These are phyloP conservation scores for Kluyveromyces wickerhamii DNA, from an alignment of 805 yeast species.

Conservation along the genomic window DNA sequence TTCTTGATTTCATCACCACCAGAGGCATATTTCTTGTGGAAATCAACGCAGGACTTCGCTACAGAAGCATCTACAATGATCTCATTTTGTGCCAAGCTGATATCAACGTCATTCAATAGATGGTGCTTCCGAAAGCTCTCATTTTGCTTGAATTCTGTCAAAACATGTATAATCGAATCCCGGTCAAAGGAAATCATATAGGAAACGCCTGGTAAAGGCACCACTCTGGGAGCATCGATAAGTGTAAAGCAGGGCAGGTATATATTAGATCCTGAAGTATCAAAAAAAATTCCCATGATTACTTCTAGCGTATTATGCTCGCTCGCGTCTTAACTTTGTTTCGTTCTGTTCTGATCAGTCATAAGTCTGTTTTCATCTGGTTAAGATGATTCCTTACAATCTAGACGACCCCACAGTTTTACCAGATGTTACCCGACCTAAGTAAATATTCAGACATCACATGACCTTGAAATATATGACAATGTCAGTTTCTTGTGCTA, in stretches of 20 bases:
- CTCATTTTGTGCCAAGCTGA: slow-evolving; percentile 13
- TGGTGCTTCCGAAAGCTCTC: slow-evolving; percentile 16
- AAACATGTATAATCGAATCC: slow-evolving; percentile 39
- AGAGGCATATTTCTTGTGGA: slow-evolving; percentile 10
- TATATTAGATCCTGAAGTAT: background rate
- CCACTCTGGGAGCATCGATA: slow-evolving; percentile 24
- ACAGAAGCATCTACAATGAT: slow-evolving; percentile 18
- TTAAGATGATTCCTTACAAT: too few relatives aligned
- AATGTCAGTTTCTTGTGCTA: too few relatives aligned
- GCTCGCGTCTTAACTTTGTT: too few relatives aligned
- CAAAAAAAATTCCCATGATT: slow-evolving; percentile 2
- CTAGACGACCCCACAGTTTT: too few relatives aligned
- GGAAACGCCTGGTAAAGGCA: slow-evolving; percentile 54
- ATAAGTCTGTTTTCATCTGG: too few relatives aligned
- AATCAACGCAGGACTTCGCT: slow-evolving; percentile 20
- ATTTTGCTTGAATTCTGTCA: slow-evolving; percentile 33
- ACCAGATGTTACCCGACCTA: too few relatives aligned
- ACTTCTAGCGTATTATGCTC: too few relatives aligned
- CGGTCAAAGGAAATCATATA: slow-evolving; percentile 48
- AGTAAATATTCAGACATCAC: too few relatives aligned
- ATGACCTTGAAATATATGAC: too few relatives aligned
- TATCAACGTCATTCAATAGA: slow-evolving; percentile 10
- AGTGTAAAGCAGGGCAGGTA: slow-evolving; percentile 14
- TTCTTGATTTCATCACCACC: slow-evolving; percentile 22
- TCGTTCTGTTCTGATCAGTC: too few relatives aligned